phyloP scores from a whole-genome alignment of 2,329 filamentous ascomycete species.

The Fusarium zealandicum region DNA sequence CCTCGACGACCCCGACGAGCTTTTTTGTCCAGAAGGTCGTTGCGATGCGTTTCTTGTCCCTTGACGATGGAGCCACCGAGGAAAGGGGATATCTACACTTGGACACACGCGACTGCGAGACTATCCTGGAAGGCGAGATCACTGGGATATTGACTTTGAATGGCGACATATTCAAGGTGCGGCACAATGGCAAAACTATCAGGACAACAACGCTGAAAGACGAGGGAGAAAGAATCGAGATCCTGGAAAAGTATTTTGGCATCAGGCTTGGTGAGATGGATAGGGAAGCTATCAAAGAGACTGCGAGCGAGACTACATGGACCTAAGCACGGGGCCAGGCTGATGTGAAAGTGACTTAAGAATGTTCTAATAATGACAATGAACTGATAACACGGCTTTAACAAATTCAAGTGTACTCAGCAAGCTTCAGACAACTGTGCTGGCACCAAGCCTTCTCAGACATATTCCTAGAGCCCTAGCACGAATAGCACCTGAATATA shows the following conservation, averaged over 20 bases:
- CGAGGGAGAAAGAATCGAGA: constrained; percentile 58
- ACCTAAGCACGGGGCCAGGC: too few relatives aligned
- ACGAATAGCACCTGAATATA: too few relatives aligned
- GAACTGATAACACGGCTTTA: too few relatives aligned
- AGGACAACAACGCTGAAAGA: constrained; percentile 51
- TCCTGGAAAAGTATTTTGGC: constrained; percentile 58
- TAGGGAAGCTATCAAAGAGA: constrained; percentile 55
- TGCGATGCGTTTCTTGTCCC: constrained; percentile 40
- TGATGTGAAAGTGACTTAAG: not conserved
- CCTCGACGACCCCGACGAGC: constrained; percentile 46
- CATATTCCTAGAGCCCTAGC: too few relatives aligned
- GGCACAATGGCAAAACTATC: constrained; percentile 46
- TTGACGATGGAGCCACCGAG: constrained; percentile 52
- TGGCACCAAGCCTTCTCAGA: too few relatives aligned
- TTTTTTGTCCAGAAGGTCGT: constrained; percentile 50
- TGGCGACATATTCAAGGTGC: constrained; percentile 54
- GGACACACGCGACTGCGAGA: constrained; percentile 40
- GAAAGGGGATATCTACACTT: constrained; percentile 54
- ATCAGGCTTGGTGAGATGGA: constrained; percentile 57
- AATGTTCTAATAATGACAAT: too few relatives aligned
- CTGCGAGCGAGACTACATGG: constrained; percentile 34
- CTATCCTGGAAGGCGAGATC: constrained; percentile 27
- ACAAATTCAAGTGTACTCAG: too few relatives aligned
- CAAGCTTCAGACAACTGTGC: too few relatives aligned
- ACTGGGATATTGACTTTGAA: constrained; percentile 54